phyloP scores from a whole-genome alignment of 2,329 filamentous ascomycete species.

The Pleomassaria siparia region DNA sequence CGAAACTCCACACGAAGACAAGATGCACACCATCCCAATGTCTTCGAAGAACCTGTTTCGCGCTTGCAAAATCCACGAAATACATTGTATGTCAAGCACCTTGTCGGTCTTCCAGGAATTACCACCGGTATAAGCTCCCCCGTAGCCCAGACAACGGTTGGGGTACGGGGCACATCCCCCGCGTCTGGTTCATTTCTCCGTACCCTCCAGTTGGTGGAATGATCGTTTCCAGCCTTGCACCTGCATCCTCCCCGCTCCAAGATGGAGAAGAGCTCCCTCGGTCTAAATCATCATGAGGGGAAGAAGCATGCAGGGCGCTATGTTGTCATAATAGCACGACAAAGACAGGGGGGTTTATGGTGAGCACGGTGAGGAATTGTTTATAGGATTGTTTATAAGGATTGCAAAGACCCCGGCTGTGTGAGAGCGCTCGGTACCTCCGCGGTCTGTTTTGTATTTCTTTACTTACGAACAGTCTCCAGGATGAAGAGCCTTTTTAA shows the following conservation, averaged over 20 bases:
- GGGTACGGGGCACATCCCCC: constrained; percentile 4
- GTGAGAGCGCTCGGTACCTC: background rate
- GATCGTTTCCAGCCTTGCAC: background rate
- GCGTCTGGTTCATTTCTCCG: constrained; percentile 5
- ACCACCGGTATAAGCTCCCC: too few species aligned
- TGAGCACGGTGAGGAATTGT: background rate
- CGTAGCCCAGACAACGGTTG: constrained; percentile 14
- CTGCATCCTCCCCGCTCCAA: background rate
- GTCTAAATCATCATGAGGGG: constrained; percentile 4
- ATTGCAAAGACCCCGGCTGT: background rate
- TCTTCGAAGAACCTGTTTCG: too few species aligned
- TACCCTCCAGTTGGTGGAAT: constrained; percentile 11
- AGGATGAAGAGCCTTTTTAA: constrained; percentile 19
- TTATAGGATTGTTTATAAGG: background rate
- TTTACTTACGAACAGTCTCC: background rate
- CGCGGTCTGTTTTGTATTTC: background rate
- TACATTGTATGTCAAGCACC: too few species aligned
- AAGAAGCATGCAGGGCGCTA: constrained; percentile 1
- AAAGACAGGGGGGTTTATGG: background rate
- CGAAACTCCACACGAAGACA: too few species aligned
- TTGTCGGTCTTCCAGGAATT: background rate
- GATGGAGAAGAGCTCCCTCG: constrained; percentile 3
- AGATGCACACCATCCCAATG: too few species aligned
- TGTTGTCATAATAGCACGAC: constrained; percentile 8
- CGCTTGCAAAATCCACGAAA: too few species aligned